Base-by-base conservation (phyloP, 106 monocot genomes). In the Apostasia shenzhenica region DNA sequence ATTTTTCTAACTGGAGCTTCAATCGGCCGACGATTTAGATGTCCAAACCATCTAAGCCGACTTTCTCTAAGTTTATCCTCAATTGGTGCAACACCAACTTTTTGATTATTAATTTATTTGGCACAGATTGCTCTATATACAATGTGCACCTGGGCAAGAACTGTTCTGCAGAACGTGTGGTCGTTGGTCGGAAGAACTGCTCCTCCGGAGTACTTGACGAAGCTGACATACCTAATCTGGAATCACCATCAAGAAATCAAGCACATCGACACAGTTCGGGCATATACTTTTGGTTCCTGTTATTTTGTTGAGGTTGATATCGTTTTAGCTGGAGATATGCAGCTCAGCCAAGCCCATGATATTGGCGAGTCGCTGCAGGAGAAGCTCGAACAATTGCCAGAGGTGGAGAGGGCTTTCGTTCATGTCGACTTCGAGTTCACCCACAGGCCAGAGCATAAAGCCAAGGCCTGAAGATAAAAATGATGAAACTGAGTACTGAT, bases 271-370 rank as follows among this genome's bases (percentile, higher is more conserved):
- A 86, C 86, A 1, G 86, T 86, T 1, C 57, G 86, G 43, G 86
- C 82, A 0, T 86, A 82, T 66, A 86, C 76, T 0, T 82, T 86
- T 41, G 82, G 82, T 0, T 65, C 76, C 0, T 62, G 73, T 45
- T 86, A 86, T 53, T 86, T 86, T 9, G 82, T 82, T 0, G 85
- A 86, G 70, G 85, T 86, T 2, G 85, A 86, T n/a, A 72, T 86
- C 3, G 81, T 85, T 10, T 10, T 85, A 37, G 79, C 79, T 0
- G 76, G 76, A 1, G 26, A 66, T n/a, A 86, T 86, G 86, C 82
- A 59, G 0, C 53, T 82, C 12, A 73, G 74, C 51, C 43, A 70
- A 53, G 82, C 86, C 0, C 86, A 86, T 43, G 86, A 86, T 12
- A 86, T 86, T 45, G 86, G 86, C 0, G 86, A 86, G 70, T 43